Evolutionary conservation across 148 eudicot species (phyloP).

Genomic region (Arctostaphylos glauca): DNA sequence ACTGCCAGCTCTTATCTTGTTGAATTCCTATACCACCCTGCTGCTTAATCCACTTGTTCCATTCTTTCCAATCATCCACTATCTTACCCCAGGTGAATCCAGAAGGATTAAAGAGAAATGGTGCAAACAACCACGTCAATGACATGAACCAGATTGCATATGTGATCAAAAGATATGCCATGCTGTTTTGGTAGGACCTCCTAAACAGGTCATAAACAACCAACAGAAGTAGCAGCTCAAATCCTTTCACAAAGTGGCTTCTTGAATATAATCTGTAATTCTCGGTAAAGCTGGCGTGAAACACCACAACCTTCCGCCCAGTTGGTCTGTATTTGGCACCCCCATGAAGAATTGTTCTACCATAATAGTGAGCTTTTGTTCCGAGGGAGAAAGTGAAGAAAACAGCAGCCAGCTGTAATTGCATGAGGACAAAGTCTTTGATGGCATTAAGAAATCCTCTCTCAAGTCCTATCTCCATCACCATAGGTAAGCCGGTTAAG

Average conservation of each 20-base stretch:
- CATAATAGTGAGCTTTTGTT: slow-evolving; percentile 86
- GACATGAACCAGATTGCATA: slow-evolving; percentile 96
- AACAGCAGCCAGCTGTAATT: slow-evolving; percentile 87
- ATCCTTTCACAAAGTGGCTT: slow-evolving; percentile 93
- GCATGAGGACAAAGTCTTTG: slow-evolving; percentile 94
- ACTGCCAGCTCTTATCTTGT: slow-evolving; percentile 97
- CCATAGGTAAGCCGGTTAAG: slow-evolving; percentile 93
- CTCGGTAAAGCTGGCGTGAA: slow-evolving; percentile 82
- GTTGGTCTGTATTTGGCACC: slow-evolving; percentile 92
- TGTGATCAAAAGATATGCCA: slow-evolving; percentile 74
- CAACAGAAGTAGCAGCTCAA: slow-evolving; percentile 72
- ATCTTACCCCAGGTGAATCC: slow-evolving; percentile 88
- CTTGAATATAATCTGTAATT: slow-evolving; percentile 88
- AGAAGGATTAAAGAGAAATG: slow-evolving; percentile 89
- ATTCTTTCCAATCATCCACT: slow-evolving; percentile 90
- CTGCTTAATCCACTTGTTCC: slow-evolving; percentile 93
- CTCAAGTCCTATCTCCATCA: slow-evolving; percentile 85
- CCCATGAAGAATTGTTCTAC: slow-evolving; percentile 91
- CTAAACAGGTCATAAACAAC: slow-evolving; percentile 74
- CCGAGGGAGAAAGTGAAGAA: slow-evolving; percentile 97
- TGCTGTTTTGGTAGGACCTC: slow-evolving; percentile 57
- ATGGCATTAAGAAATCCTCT: slow-evolving; percentile 75
- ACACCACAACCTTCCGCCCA: slow-evolving; percentile 85
- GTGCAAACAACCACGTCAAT: slow-evolving; percentile 91
- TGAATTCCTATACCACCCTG: slow-evolving; percentile 89